Base-by-base conservation (phyloP, 192 early-diverging fungal species). In the Coemansia umbellata region DNA sequence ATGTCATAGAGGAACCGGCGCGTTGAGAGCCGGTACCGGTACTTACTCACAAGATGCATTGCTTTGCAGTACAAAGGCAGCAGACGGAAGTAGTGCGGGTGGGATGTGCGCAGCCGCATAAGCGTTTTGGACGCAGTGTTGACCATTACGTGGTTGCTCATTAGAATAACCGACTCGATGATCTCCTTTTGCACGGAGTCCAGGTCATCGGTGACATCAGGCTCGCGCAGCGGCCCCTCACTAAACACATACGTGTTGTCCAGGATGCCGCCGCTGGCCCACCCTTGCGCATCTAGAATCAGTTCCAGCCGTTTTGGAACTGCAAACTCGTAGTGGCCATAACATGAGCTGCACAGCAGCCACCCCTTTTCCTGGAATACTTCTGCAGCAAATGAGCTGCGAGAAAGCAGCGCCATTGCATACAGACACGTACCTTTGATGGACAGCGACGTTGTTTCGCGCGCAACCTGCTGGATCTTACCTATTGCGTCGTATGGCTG, bases 161-260 rank as follows among this genome's bases (percentile, higher is more conserved):
- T 66, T 43, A 60, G 45, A 10, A 67, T 52, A 7, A 78, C 63
- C 2, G 74, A 50, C 30, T 70, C 60, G 21, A 71, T 50, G 28
- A 78, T 78, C 55, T 78, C 74, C 36, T 41, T 51, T 40, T 78
- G 74, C 67, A 78, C 68, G 23, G 74, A 78, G 15, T 78, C 74
- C 47, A 78, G 36, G 18, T 78, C 74, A 0, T 55, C 61, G 3
- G 47, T 27, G 4, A 47, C 31, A 22, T 54, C 73, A 0, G 36
- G 17, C 33, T 44, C 56, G 0, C 41, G 14, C n/a, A 17, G 1
- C 11, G 40, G 3, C 5, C 31, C 55, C 28, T 54, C 57, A 31
- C 53, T 63, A 45, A 71, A 55, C 49, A 61, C 66, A 22, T 64
- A 61, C 35, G 60, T 75, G 40, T 50, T 50, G 15, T 68, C 60